Percentiles rank a stretch among this genome's conserved stretches.
These are phyloP conservation scores for Claviceps cyperi DNA, from an alignment of 2,329 filamentous ascomycete genomes.

Conservation along the genomic window DNA sequence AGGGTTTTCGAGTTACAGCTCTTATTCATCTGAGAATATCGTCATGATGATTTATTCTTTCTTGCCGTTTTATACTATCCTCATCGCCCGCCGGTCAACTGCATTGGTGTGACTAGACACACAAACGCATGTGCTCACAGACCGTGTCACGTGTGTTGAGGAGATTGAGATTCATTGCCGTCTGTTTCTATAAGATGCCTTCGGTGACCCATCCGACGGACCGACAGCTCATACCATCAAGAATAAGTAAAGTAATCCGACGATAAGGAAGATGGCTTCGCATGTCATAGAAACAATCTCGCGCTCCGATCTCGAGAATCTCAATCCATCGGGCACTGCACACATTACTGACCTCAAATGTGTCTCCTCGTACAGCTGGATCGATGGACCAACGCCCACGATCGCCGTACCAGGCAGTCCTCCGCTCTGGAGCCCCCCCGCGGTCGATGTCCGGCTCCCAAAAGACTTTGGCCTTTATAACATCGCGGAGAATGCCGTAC, in stretches of 20 bases:
- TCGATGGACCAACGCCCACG: constrained; percentile 23
- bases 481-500: constrained; percentile 30
- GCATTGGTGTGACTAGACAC: no score
- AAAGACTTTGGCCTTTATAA: constrained; percentile 26
- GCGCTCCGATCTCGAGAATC: neutral
- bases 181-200: no score
- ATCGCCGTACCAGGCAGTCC: constrained; percentile 29
- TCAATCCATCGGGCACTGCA: neutral
- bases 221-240: neutral
- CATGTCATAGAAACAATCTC: neutral
- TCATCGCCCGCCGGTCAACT: no score
- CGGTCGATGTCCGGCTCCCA: constrained; percentile 11
- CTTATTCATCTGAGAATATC: no score
- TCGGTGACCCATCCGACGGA: neutral
- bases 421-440: constrained; percentile 20
- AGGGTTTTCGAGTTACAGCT: no score
- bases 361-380: constrained; percentile 36
- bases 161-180: neutral
- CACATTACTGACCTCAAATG: constrained; percentile 23
- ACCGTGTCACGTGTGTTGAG: no score
- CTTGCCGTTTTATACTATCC: no score
- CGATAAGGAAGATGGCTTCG: neutral
- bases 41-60: no score
- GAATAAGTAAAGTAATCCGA: neutral
- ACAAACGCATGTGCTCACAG: no score